Evolutionary conservation across 768 basidiomycete genomes (phyloP), one percentile per base, ranked within the genome.

Genomic region (Thelephora ganbajun): DNA sequence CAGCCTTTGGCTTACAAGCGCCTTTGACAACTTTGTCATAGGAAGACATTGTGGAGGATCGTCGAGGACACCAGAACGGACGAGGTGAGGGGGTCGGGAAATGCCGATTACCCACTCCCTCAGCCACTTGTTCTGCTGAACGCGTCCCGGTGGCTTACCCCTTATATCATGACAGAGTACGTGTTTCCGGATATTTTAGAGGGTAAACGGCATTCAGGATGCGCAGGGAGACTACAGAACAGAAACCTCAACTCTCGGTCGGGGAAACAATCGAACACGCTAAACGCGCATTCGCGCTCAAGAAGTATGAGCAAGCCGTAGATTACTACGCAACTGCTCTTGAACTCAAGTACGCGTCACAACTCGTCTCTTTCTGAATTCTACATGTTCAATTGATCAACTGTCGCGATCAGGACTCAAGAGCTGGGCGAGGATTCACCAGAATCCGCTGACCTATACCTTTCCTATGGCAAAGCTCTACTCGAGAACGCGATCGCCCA

Each of bases 1-100:
- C 89, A 42, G 88, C 79, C 69, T 98, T 98, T 48, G 93, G 89
- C 73, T 97, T 97, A 69, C 92, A 97, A 12, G 94, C 96, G 61
- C 89, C 68, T 68, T 94, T 96, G 56, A 98, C 86, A 59, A 86
- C 81, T 72, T 98, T 88, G 70, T 88, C 85, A 64, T 74, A 85
- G 66, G 79, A 81, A 56, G 83, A 81, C 81, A 83, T 83, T 36
- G 43, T 35, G 26, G 26, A 9, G 26, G 26, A 30, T 30, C 26
- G 26, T 30, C 26, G 26, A 30, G 26, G 26, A 30, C 26, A 30
- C 26, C 26, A 9, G 26, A 30, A 30, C 26, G 26, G 26, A 30
- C 9, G 26, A 30, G 26, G 26, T 4, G 26, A 30, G 9, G 9
- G 26, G 26, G 26, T 30, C 26, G 26, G 26, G 26, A 30, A 30